Base-by-base conservation (phyloP, 1,284 basidiomycete species). In the Psilocybe mexicana region DNA sequence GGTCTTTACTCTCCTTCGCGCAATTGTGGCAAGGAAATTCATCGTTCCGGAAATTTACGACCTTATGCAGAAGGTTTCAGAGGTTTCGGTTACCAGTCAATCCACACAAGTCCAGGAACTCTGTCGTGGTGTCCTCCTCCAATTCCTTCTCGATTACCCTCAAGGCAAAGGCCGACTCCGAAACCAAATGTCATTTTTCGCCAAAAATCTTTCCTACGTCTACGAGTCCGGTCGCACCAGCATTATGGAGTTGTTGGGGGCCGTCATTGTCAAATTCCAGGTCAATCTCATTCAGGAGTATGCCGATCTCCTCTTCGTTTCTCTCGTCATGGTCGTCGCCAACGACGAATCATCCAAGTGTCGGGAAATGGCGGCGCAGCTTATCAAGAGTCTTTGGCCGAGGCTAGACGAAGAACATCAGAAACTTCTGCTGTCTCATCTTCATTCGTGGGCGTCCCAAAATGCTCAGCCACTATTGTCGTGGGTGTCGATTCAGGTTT, bases 41-140 rank as follows among this genome's bases (percentile, higher is more conserved):
- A 89, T 98, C 44, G 93, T 97, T 0, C 93, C 94, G 0, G 97
- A 99, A 73, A 90, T 99, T 52, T 99, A 99, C 79, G 96, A 99
- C 71, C 77, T 97, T 43, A 98, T 99, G 96, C 93, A 94, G 63
- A 89, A 89, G 62, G 88, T 99, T n/a, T 88, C 93, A 1, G 90
- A 94, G 67, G 87, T 98, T 67, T 89, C 98, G 81, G 94, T 99
- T 43, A 97, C 94, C 7, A 95, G 86, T 65, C 96, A 99, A 73
- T 93, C 93, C 10, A 74, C 87, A 0, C 90, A 93, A 64, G 94
- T 97, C 6, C 94, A 96, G 68, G 96, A 97, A 69, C 84, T 93
- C 1, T 96, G 93, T 66, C 89, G 97, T 24, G 86, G 90, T 42
- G 86, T 95, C 33, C 83, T 96, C 42, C 84, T 99, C 44, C 94